Evolutionary conservation across 192 early-diverging fungal species (phyloP).

Genomic region (Entrophospora sp.): DNA sequence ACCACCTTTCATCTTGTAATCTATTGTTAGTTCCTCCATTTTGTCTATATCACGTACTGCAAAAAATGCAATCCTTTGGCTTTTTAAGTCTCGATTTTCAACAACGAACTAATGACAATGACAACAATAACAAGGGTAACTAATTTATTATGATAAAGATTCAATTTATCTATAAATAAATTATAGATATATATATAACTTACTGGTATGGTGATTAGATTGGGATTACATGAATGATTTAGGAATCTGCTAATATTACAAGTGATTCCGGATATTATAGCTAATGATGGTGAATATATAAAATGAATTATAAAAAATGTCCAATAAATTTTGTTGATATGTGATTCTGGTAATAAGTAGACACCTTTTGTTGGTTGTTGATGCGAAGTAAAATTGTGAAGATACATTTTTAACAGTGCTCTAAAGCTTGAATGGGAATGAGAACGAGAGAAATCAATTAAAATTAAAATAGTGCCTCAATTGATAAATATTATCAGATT

Average conservation of each 20-base stretch:
- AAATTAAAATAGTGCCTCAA: no score
- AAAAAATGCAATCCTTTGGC: constrained; percentile 9
- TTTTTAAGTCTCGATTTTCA: not conserved
- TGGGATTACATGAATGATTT: constrained; percentile 14
- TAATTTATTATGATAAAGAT: not conserved
- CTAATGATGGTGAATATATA: no score
- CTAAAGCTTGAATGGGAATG: no score
- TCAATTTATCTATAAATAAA: not conserved
- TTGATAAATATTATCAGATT: no score
- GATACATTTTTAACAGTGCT: no score
- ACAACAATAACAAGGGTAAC: not conserved
- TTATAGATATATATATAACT: not conserved
- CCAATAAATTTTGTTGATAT: no score
- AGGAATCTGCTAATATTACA: constrained; percentile 3
- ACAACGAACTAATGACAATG: not conserved
- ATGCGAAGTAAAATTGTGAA: no score
- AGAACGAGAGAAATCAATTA: no score
- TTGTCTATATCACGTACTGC: not conserved
- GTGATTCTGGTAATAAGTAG: no score
- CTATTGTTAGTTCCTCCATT: not conserved
- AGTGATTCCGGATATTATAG: no score
- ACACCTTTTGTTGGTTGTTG: no score
- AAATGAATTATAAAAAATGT: no score
- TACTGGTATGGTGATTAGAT: not conserved
- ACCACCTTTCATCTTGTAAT: constrained; percentile 1